These are phyloP conservation scores for Metschnikowia noctiluminum DNA, from an alignment of 805 yeast genomes.

Conservation along the genomic window DNA sequence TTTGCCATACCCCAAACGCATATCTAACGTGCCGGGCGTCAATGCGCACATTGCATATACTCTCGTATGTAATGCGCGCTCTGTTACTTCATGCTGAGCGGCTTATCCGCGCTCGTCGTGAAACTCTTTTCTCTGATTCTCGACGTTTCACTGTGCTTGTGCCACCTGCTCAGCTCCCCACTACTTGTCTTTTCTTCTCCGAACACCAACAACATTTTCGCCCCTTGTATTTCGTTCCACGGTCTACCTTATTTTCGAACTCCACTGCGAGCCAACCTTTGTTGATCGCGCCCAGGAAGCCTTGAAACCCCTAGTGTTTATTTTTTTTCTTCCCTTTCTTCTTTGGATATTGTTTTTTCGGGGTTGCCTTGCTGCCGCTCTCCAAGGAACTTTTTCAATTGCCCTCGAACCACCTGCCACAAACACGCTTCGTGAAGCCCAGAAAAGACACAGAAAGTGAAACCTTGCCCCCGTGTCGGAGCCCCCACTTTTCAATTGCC, in stretches of 20 bases:
- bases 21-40: constrained; percentile 8
- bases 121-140: constrained; percentile 10
- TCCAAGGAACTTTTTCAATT: neutral
- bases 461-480: too few relatives aligned
- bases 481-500: too few relatives aligned
- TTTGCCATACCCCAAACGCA: neutral
- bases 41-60: constrained; percentile 2
- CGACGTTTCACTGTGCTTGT: constrained; percentile 11
- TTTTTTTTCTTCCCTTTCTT: neutral
- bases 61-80: constrained; percentile 12
- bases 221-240: neutral
- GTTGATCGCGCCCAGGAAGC: neutral
- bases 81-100: constrained; percentile 7
- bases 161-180: constrained; percentile 1
- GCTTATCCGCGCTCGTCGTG: constrained; percentile 12
- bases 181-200: constrained; percentile 4
- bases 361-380: constrained; percentile 2
- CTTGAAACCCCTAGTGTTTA: neutral
- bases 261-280: neutral
- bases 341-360: neutral
- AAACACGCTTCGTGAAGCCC: neutral
- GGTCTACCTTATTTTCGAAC: neutral
- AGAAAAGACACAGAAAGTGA: too few relatives aligned
- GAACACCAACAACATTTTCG: neutral
- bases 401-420: neutral